These are phyloP conservation scores for Ilyonectria robusta DNA, from an alignment of 2,329 filamentous ascomycete species.

Conservation along the genomic window DNA sequence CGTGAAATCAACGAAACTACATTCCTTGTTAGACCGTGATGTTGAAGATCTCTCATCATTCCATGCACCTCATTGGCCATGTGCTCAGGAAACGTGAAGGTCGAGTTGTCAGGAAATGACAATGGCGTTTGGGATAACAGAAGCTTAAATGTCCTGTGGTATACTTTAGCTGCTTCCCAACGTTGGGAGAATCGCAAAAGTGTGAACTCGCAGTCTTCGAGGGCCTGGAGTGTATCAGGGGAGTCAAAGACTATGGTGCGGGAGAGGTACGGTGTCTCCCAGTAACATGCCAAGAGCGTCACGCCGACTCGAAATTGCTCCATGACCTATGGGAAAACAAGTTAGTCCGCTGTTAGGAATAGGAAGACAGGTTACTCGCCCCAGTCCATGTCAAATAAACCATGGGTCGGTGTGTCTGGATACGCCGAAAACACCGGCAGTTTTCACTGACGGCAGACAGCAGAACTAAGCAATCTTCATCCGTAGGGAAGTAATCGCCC, in stretches of 20 bases:
- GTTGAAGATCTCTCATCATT: not conserved
- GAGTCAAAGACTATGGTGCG: not conserved
- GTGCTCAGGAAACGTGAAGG: not conserved
- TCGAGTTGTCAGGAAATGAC: not conserved
- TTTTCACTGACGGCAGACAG: not conserved
- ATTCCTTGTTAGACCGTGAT: not conserved
- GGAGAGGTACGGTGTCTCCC: not conserved
- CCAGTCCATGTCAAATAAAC: not conserved
- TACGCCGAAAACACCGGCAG: not conserved
- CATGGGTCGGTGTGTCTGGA: not conserved
- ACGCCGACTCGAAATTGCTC: slow-evolving; percentile 4
- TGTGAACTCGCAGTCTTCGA: slow-evolving; percentile 3
- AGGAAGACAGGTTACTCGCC: not conserved
- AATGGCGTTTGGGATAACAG: not conserved
- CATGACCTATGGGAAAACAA: not conserved
- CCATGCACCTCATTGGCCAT: not conserved
- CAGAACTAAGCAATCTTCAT: not conserved
- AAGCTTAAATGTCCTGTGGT: not conserved
- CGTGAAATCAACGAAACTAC: not conserved
- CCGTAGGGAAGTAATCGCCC: not conserved
- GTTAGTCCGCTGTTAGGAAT: not conserved
- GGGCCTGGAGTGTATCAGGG: slow-evolving; percentile 1
- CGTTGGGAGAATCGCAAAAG: not conserved
- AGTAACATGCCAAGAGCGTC: not conserved
- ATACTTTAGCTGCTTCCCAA: not conserved